Conservation (phyloP, 129 eudicot species). For the Helianthus tuberosus region DNA sequence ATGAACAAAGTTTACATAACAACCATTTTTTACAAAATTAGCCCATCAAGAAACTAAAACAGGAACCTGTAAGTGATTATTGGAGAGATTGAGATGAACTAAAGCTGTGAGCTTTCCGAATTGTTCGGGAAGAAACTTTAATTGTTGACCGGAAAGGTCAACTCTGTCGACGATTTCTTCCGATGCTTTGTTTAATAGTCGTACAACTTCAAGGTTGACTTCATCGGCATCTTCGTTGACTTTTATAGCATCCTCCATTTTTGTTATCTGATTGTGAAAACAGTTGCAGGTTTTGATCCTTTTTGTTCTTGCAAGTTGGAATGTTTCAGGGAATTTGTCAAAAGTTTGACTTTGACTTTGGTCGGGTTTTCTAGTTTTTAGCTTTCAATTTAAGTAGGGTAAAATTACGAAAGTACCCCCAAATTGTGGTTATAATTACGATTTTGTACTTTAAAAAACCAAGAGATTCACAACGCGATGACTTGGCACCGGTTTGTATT, state of each 20-base stretch:
- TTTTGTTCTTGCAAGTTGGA: not conserved
- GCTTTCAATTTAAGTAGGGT: too few relatives aligned
- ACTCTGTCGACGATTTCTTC: conserved; percentile 20
- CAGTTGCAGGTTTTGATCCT: not conserved
- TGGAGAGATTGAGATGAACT: conserved; percentile 51
- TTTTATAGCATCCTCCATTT: conserved; percentile 23
- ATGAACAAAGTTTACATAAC: conserved; percentile 2
- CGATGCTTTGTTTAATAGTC: conserved; percentile 21
- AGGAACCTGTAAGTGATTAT: conserved; percentile 49
- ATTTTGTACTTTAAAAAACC: too few relatives aligned
- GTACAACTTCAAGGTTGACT: conserved; percentile 34
- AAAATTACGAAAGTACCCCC: too few relatives aligned
- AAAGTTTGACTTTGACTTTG: conserved; percentile 20
- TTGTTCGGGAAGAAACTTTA: conserved; percentile 45
- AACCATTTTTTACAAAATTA: not conserved
- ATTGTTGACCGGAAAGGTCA: conserved; percentile 46
- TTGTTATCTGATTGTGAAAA: conserved; percentile 5
- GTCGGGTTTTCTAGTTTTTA: not conserved
- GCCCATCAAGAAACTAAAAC: not conserved
- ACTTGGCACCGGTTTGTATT: too few relatives aligned
- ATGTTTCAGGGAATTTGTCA: conserved; percentile 6
- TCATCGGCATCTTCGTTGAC: conserved; percentile 28
- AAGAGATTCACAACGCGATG: too few relatives aligned
- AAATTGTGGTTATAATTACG: too few relatives aligned
- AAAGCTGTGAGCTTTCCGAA: conserved; percentile 40